These are phyloP conservation scores for Austroboletus rostrupii DNA, from an alignment of 1,284 basidiomycete species.

Conservation along the genomic window DNA sequence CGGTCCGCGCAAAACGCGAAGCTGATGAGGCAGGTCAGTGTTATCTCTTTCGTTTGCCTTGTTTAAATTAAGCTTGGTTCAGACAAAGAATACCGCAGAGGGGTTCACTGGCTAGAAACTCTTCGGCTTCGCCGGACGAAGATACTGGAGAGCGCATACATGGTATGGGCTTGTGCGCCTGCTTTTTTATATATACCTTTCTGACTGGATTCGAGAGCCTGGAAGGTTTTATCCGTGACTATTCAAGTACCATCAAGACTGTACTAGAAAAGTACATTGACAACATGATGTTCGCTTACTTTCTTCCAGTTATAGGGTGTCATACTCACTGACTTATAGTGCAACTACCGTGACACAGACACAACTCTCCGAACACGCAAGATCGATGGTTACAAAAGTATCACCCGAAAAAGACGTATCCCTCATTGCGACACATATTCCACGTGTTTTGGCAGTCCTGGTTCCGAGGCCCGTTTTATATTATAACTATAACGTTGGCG, in stretches of 20 bases:
- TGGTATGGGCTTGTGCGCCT: slow-evolving; percentile 39
- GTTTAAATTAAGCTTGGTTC: slow-evolving; percentile 9
- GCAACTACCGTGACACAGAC: slow-evolving; percentile 69
- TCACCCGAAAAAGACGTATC: slow-evolving; percentile 68
- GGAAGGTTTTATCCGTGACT: slow-evolving; percentile 76
- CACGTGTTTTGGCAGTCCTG: slow-evolving; percentile 54
- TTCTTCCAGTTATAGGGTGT: slow-evolving; percentile 2
- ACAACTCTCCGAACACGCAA: slow-evolving; percentile 57
- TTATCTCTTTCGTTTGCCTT: background rate
- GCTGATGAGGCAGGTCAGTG: slow-evolving; percentile 83
- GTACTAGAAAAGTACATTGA: slow-evolving; percentile 73
- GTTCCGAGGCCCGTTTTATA: slow-evolving; percentile 69
- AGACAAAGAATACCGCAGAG: slow-evolving; percentile 92
- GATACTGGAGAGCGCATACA: slow-evolving; percentile 79
- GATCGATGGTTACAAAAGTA: slow-evolving; percentile 58
- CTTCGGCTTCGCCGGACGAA: slow-evolving; percentile 79
- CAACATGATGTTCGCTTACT: slow-evolving; percentile 59
- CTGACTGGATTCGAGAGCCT: slow-evolving; percentile 54
- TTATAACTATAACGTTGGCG: slow-evolving; percentile 81
- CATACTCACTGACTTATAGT: slow-evolving; percentile 34
- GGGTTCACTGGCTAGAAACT: slow-evolving; percentile 92
- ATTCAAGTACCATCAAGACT: slow-evolving; percentile 60
- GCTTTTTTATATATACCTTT: background rate
- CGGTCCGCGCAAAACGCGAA: slow-evolving; percentile 81
- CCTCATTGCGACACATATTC: slow-evolving; percentile 50